Base-by-base conservation (phyloP, 306 rosid genomes). In the Acmispon strigosus region DNA sequence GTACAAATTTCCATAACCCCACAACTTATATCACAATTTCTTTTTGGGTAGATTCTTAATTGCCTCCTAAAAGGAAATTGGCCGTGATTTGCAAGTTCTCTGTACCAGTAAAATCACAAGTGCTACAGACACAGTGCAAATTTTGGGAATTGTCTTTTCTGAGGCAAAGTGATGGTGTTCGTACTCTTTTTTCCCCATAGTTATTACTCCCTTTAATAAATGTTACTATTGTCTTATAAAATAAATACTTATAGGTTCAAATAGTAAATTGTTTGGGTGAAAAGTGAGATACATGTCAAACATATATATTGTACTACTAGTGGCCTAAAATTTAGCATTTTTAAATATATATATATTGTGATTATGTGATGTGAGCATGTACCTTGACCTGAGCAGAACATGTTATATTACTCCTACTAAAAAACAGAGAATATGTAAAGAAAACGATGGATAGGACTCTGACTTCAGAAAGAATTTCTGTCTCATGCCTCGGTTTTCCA, bases 371-470 rank as follows among this genome's bases (percentile, higher is more conserved):
- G 3, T 34, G 61, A 69, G 11, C 18, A 53, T n/a, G 17, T 69
- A 41, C 53, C 13, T 9, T 54, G 43, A 54, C 41, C 20, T 29
- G 14, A 54, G 53, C 52, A n/a, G 41, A 69, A 55, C 32, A 19
- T 41, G 43, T n/a, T 11, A 32, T 11, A 8, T 17, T 9, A 20
- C 32, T 7, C 9, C 74, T 14, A n/a, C 55, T 29, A 29, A n/a
- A 70, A 32, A 32, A 29, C 20, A 29, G 55, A 62, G 58, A 70
- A 56, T 32, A 45, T 29, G 37, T 12, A 57, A 48, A 16, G 73
- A 63, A 78, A 57, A 55, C 56, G 24, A 50, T 52, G 58, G 22
- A 15, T 51, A 43, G 75, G 72, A 59, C 69, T 78, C 76, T 82
- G 42, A 62, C 74, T 45, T 66, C 51, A 48, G 53, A 19, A 19